Evolutionary conservation across 2,329 filamentous ascomycete species (phyloP), one percentile per base, ranked within the genome.

Genomic region (Nigrospora osmanthi): DNA sequence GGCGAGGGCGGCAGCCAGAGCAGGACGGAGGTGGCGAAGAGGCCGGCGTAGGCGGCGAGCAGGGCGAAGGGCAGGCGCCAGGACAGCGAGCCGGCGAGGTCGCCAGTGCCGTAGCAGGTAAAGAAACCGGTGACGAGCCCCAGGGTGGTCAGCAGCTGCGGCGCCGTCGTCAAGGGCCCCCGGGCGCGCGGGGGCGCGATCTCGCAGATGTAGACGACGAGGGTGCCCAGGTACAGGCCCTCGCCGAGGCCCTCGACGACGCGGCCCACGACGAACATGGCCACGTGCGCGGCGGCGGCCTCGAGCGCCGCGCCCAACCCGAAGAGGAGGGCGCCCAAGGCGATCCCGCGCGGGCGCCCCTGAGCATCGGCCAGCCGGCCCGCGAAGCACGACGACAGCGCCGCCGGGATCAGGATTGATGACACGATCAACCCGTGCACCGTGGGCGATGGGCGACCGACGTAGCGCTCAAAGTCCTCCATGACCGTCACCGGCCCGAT

Each of bases 341-440:
- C 42, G 34, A 50, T 48, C 7, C 38, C 44, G 4, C 34, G 30
- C 2, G 38, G n/a, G 11, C 47, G 49, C 17, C 49, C 49, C n/a
- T 44, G 37, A n/a, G 35, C 32, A 17, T 50, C 49, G 28, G 49
- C 46, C 33, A 49, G 32, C 10, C 32, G 30, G 28, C 49, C 49
- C 17, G 49, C 46, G 15, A 47, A 40, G 31, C 44, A 43, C 4
- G 49, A 46, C 2, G 46, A 42, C 32, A 49, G 28, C 16, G 49
- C 49, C 16, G 43, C 46, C 11, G 46, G 34, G 16, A 50, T 40
- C 14, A 50, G 43, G 33, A 50, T 45, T 5, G 47, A 50, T 7
- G 49, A 50, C n/a, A 50, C 49, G n/a, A 48, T 45, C 13, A 50
- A 31, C 17, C 49, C 49, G 19, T 48, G 46, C 31, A 50, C 39